These are phyloP conservation scores for Fusarium siculi DNA, from an alignment of 2,329 filamentous ascomycete species.

Conservation along the genomic window DNA sequence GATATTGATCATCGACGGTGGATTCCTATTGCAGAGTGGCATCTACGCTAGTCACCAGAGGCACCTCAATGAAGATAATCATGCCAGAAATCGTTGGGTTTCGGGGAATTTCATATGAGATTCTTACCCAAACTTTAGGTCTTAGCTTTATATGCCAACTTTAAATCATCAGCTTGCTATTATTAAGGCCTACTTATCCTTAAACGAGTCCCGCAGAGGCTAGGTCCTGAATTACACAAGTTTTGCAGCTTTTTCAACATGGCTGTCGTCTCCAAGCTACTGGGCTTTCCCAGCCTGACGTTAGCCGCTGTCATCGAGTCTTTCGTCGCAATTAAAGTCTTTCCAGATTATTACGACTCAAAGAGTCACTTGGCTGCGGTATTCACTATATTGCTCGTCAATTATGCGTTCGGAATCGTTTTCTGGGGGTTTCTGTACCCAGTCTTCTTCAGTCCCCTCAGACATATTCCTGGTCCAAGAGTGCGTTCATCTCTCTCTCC, in stretches of 20 bases:
- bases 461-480: slow-evolving; percentile 37
- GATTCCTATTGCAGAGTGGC: not conserved
- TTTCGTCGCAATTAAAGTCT: slow-evolving; percentile 42
- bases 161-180: not conserved
- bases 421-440: slow-evolving; percentile 39
- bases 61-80: not conserved
- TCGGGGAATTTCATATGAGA: not conserved
- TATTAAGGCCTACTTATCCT: not conserved
- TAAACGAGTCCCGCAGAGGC: not conserved
- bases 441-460: slow-evolving; percentile 34
- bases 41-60: not conserved
- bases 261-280: slow-evolving; percentile 21
- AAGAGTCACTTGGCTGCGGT: slow-evolving; percentile 30
- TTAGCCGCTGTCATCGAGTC: slow-evolving; percentile 41
- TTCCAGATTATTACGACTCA: slow-evolving; percentile 32
- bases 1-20: slow-evolving; percentile 21
- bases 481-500: not conserved
- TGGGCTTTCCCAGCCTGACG: slow-evolving; percentile 28
- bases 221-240: not conserved
- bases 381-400: slow-evolving; percentile 11
- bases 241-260: slow-evolving; percentile 7
- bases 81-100: not conserved
- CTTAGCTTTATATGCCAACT: not conserved
- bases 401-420: slow-evolving; percentile 35
- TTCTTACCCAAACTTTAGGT: not conserved